Evolutionary conservation across 495 filamentous ascomycete genomes (phyloP).

Genomic region (Penicillium coffeae): DNA sequence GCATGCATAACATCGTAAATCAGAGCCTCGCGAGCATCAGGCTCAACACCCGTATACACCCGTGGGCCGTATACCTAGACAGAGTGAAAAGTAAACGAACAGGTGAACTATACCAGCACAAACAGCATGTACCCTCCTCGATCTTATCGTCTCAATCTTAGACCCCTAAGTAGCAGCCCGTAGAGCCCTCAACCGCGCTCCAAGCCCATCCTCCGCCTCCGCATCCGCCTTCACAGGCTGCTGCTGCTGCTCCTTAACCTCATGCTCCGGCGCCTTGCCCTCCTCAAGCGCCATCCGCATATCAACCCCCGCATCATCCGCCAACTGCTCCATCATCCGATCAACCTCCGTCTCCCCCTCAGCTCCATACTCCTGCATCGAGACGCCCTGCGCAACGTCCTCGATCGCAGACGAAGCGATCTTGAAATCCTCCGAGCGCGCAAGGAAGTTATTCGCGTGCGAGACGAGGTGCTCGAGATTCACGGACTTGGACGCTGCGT

Average conservation of each 20-base stretch:
- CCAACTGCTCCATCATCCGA: slow-evolving; percentile 46
- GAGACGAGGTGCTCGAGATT: slow-evolving; percentile 42
- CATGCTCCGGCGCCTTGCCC: slow-evolving; percentile 34
- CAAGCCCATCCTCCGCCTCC: slow-evolving; percentile 43
- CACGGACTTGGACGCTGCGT: slow-evolving; percentile 43
- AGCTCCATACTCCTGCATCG: slow-evolving; percentile 46
- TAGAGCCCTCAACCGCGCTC: slow-evolving; percentile 40
- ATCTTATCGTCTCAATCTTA: too few species aligned
- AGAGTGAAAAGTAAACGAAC: too few species aligned
- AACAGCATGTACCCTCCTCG: too few species aligned
- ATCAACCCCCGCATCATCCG: slow-evolving; percentile 46
- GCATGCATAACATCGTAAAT: slow-evolving; percentile 8
- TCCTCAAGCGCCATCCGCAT: slow-evolving; percentile 39
- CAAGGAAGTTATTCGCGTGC: slow-evolving; percentile 47
- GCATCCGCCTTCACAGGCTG: slow-evolving; percentile 17
- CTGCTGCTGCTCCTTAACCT: slow-evolving; percentile 37
- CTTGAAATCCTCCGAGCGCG: slow-evolving; percentile 46
- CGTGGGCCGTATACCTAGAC: too few species aligned
- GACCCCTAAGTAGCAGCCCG: slow-evolving; percentile 33
- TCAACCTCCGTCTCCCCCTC: slow-evolving; percentile 47
- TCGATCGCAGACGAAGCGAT: slow-evolving; percentile 45
- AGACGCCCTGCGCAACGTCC: slow-evolving; percentile 44
- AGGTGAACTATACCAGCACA: too few species aligned
- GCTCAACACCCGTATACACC: neutral
- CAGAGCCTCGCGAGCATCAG: neutral